Percentiles rank a stretch among this genome's conserved stretches.
Evolutionary conservation across 345 rosid genomes (phyloP).

Genomic region (Gossypium rotundifolium): DNA sequence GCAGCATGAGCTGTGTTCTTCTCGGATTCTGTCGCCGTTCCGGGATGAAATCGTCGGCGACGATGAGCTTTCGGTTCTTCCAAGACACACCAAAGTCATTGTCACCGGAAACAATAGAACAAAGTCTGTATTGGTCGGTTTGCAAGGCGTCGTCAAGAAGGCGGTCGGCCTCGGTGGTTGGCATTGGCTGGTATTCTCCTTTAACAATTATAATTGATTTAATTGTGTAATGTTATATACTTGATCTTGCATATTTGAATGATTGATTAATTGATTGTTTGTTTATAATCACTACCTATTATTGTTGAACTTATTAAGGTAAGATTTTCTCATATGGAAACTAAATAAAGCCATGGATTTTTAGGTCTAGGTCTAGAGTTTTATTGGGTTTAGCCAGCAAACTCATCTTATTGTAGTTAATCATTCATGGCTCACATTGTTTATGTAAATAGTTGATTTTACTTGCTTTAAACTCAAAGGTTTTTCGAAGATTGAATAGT

Average conservation of each 20-base stretch:
- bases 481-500: background rate
- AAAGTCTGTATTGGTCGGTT: slow-evolving; percentile 93
- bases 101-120: slow-evolving; percentile 97
- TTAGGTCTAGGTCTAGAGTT: background rate
- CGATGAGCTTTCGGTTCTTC: slow-evolving; percentile 90
- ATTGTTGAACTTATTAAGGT: background rate
- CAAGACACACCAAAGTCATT: slow-evolving; percentile 91
- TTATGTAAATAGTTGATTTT: background rate
- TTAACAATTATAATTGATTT: background rate
- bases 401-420: background rate
- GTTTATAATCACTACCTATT: background rate
- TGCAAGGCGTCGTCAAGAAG: slow-evolving; percentile 90
- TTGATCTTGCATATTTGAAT: background rate
- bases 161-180: slow-evolving; percentile 97
- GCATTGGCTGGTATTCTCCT: slow-evolving; percentile 87
- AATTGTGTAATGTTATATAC: background rate
- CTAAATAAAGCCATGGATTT: background rate
- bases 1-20: slow-evolving; percentile 10
- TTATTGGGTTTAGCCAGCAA: background rate
- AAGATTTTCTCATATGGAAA: too few species aligned
- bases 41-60: slow-evolving; percentile 81
- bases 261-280: background rate
- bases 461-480: background rate
- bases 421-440: background rate
- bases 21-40: slow-evolving; percentile 48